Base-by-base conservation (phyloP, 148 eudicot species). In the Rhododendron ferrugineum region DNA sequence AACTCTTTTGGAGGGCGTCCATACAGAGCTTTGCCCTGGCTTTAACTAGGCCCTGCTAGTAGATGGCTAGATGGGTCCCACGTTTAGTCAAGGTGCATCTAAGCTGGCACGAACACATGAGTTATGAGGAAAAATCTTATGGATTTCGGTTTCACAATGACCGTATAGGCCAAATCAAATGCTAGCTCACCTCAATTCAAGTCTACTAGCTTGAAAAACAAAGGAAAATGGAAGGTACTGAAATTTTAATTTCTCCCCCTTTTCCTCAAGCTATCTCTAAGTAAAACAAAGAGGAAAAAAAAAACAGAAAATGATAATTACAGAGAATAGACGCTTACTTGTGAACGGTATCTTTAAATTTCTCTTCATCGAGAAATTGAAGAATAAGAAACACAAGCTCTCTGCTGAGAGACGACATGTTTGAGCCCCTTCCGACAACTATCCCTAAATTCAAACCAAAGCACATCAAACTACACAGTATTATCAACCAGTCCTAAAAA, bases 321-420 rank as follows among this genome's bases (percentile, higher is more conserved):
- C 11, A 79, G 74, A 85, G 1, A 64, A 82, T 70, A 18, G 14
- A 81, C 34, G 52, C 84, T 78, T 89, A 96, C 98, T 87, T 93
- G 88, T 96, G 98, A 86, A 93, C 98, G 58, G 93, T 91, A 44
- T 93, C 94, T 87, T 94, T 96, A 75, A 92, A 96, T 89, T 96
- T 96, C 91, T 96, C 98, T 88, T 96, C 98, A 78, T 96, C 98
- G n/a, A 96, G 93, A 91, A 94, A 96, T 90, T 96, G 98, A 79
- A 96, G 96, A 87, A 96, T 96, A 36, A 96, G 91, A 78, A 96
- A 93, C 83, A 94, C 98, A 8, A 96, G 95, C 84, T 96, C 98
- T 87, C 98, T 93, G 89, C 95, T 96, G 47, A 96, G 85, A 78
- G 98, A 93, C 88, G 98, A 89, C 98, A 96, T 96, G 78, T 87